Evolutionary conservation across 2,329 filamentous ascomycete genomes (phyloP).

Genomic region (Rhinocladiella similis): DNA sequence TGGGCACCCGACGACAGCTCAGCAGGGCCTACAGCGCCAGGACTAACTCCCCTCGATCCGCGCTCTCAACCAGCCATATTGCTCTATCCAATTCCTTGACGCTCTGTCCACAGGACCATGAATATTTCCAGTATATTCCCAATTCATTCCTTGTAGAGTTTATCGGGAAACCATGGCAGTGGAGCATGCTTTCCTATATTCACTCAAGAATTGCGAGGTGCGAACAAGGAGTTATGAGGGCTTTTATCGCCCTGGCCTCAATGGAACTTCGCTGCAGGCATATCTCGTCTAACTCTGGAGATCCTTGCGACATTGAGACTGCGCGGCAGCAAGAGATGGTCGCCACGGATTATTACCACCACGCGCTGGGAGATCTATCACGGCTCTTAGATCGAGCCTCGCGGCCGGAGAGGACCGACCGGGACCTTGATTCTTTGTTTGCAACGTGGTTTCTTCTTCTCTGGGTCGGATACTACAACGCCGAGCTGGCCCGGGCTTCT

Average conservation of each 20-base stretch:
- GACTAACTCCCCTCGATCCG: background rate
- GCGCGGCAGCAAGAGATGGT: background rate
- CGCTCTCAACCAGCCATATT: background rate
- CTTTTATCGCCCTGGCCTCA: conserved; percentile 14
- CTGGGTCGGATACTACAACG: conserved; percentile 7
- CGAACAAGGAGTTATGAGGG: conserved; percentile 12
- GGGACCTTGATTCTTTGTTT: conserved; percentile 12
- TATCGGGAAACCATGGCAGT: conserved; percentile 14
- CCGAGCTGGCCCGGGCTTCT: conserved; percentile 2
- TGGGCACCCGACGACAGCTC: background rate
- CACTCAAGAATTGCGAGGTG: conserved; percentile 7
- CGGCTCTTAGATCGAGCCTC: conserved; percentile 6
- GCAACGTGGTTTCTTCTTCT: conserved; percentile 14
- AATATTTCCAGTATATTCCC: conserved; percentile 11
- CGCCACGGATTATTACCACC: background rate
- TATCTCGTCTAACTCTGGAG: background rate
- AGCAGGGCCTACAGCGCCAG: background rate
- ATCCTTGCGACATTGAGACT: background rate
- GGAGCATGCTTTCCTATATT: conserved; percentile 16
- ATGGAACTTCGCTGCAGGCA: conserved; percentile 8
- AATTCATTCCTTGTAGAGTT: conserved; percentile 8
- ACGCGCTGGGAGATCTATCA: conserved; percentile 14
- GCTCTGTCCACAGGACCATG: background rate
- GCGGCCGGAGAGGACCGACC: background rate
- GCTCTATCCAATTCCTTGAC: background rate